Base-by-base conservation (phyloP, 495 filamentous ascomycete species). In the Neurospora terricola region DNA sequence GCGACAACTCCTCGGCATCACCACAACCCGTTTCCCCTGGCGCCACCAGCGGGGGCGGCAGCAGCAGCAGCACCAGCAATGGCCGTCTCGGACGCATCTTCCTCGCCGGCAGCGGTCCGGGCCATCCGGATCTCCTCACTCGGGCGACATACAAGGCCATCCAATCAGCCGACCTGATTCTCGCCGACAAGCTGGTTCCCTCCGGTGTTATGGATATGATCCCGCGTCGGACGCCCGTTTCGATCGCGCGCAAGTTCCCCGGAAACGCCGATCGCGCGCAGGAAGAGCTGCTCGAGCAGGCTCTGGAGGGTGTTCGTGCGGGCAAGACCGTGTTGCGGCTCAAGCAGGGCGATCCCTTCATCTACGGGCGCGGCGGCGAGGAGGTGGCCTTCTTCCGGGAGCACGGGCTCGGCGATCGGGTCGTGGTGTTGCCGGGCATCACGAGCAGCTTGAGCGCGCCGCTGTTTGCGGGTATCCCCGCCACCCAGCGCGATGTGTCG, bases 121-220 rank as follows among this genome's bases (percentile, higher is more conserved):
- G 96, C 11, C 91, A 97, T 78, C 96, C 96, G 1, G 92, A 95
- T 77, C 86, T 98, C 2, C 88, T 99, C 37, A 98, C 96, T 3
- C 87, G 89, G 14, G 96, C 96, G 11, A 96, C 96, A 2, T 88
- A 93, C 81, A 91, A 92, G 73, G 95, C 96, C 0, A 94, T 99
- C 62, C 87, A 90, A 69, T 83, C 83, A 66, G 96, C 96, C 9
- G 93, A 97, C 80, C 84, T 99, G 9, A 89, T 99, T 70, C 89
- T 99, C 5, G 94, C 95, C 12, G 96, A 99, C 83, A 99, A 99
- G 81, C 92, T 99, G 69, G 96, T 99, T 5, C 96, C 96, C 0
- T 86, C 91, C 2, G 90, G 92, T 8, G 92, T 99, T 8, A 83
- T 99, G 14, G 91, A 93, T 71, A 88, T 98, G 12, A 92, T 98